Evolutionary conservation across 805 yeast species (phyloP).

Genomic region (Dipodascopsis uninucleata): DNA sequence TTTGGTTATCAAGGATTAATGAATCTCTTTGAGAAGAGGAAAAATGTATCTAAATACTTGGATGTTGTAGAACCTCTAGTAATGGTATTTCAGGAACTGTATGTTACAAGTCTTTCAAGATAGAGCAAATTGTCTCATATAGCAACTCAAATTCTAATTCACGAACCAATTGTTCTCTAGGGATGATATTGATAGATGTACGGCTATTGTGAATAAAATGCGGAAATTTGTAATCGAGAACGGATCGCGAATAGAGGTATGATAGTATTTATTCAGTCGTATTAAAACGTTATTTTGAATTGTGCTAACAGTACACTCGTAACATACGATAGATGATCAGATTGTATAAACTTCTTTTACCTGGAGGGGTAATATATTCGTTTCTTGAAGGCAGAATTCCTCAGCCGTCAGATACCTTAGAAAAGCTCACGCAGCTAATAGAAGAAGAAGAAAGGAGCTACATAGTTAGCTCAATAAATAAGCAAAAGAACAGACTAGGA

Average conservation of each 20-base stretch:
- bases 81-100: slow-evolving; percentile 22
- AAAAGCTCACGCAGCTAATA: slow-evolving; percentile 30
- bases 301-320: too few species aligned
- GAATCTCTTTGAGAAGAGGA: slow-evolving; percentile 27
- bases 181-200: slow-evolving; percentile 30
- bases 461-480: slow-evolving; percentile 29
- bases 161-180: background rate
- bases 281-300: background rate
- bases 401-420: slow-evolving; percentile 30
- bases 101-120: slow-evolving; percentile 2
- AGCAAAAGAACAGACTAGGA: slow-evolving; percentile 29
- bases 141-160: background rate
- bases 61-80: slow-evolving; percentile 27
- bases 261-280: slow-evolving; percentile 1
- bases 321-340: slow-evolving; percentile 14
- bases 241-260: slow-evolving; percentile 25
- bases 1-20: slow-evolving; percentile 82
- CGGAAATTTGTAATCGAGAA: slow-evolving; percentile 17
- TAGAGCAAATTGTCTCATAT: too few species aligned
- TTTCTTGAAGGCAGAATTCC: slow-evolving; percentile 34
- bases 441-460: slow-evolving; percentile 38
- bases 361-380: slow-evolving; percentile 32
- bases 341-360: slow-evolving; percentile 31
- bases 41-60: slow-evolving; percentile 26
- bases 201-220: slow-evolving; percentile 26